These are phyloP conservation scores for Linum trigynum DNA, from an alignment of 345 rosid species.

Conservation along the genomic window DNA sequence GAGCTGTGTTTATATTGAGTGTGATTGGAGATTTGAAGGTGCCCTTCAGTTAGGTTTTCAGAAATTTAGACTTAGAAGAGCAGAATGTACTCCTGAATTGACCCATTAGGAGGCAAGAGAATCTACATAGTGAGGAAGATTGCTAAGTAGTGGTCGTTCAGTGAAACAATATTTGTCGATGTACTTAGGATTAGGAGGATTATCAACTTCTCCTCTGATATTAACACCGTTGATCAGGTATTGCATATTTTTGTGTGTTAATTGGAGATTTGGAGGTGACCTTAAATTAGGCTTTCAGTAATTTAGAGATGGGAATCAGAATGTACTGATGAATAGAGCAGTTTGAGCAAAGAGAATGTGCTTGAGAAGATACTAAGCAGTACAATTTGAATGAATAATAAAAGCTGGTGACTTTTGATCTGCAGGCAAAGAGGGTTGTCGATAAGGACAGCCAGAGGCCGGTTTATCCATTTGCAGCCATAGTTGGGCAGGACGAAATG, in stretches of 20 bases:
- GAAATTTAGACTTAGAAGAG: too few species aligned
- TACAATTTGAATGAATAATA: too few species aligned
- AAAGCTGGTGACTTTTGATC: background rate
- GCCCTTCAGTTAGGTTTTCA: background rate
- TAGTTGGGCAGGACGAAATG: constrained; percentile 98
- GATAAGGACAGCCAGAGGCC: constrained; percentile 73
- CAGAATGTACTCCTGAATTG: too few species aligned
- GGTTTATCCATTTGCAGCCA: constrained; percentile 84
- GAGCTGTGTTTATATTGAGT: background rate
- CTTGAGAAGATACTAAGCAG: too few species aligned
- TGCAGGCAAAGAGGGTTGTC: constrained; percentile 46
- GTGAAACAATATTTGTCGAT: too few species aligned
- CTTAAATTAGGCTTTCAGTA: too few species aligned
- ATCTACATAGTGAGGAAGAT: too few species aligned
- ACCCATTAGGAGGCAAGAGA: too few species aligned
- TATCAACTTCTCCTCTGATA: constrained; percentile 66
- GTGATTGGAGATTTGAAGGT: background rate
- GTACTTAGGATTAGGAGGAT: background rate
- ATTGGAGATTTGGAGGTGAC: background rate
- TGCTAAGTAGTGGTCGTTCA: too few species aligned
- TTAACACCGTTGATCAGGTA: constrained; percentile 68
- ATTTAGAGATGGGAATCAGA: background rate
- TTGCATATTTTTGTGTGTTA: background rate
- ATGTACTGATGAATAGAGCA: background rate
- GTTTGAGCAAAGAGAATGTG: background rate